Conservation (phyloP, 352 stramenopile genomes). For the Pythium aquatile region DNA sequence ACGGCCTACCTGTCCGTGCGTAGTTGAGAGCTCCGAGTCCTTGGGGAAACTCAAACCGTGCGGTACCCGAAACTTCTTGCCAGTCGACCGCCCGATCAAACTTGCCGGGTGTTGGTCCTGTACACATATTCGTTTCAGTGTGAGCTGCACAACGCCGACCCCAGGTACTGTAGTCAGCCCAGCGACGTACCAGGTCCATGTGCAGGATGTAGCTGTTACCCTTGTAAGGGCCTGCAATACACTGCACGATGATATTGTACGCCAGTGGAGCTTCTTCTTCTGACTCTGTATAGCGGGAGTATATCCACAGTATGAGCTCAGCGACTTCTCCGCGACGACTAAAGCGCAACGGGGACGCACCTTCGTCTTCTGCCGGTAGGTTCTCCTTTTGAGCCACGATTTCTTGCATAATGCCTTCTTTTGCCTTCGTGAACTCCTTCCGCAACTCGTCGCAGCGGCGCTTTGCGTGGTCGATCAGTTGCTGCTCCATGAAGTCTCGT, state of each 20-base stretch:
- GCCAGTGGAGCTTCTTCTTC: conserved; percentile 23
- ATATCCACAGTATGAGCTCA: background rate
- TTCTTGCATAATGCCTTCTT: conserved; percentile 50
- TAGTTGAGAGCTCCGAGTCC: conserved; percentile 81
- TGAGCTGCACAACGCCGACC: background rate
- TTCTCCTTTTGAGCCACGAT: conserved; percentile 67
- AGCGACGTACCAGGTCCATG: conserved; percentile 45
- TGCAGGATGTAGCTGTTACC: conserved; percentile 58
- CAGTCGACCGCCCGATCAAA: conserved; percentile 74
- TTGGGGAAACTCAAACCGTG: conserved; percentile 76
- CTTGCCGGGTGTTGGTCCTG: conserved; percentile 43
- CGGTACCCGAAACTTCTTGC: conserved; percentile 72
- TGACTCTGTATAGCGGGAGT: background rate
- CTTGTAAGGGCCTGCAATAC: conserved; percentile 54
- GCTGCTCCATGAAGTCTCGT: conserved; percentile 29
- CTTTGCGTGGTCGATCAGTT: conserved; percentile 59
- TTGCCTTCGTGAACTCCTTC: conserved; percentile 49
- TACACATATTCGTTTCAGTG: background rate
- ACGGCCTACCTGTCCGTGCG: conserved; percentile 52
- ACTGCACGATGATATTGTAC: conserved; percentile 54
- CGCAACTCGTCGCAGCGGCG: conserved; percentile 43
- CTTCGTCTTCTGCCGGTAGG: conserved; percentile 30
- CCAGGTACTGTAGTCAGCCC: background rate
- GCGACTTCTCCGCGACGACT: background rate
- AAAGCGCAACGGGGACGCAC: background rate